Percentiles rank a stretch among this genome's conserved stretches.
These are phyloP conservation scores for Rhodotorula taiwanensis DNA, from an alignment of 768 basidiomycete genomes.

Conservation along the genomic window DNA sequence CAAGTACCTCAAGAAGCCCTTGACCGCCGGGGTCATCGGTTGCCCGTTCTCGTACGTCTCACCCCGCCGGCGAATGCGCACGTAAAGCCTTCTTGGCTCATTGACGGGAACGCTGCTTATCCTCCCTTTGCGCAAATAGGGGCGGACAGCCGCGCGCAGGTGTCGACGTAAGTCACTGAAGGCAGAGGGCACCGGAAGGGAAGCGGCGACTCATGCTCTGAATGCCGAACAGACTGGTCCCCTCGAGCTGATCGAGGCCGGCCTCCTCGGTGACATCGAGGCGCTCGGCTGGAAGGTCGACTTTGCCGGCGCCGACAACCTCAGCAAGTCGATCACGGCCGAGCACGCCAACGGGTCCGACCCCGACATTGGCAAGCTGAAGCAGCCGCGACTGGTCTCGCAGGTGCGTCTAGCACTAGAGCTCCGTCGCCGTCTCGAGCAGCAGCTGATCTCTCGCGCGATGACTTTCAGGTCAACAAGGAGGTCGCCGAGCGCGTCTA, in stretches of 20 bases:
- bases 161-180: slow-evolving; percentile 60
- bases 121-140: slow-evolving; percentile 23
- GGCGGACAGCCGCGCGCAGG: slow-evolving; percentile 62
- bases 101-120: slow-evolving; percentile 49
- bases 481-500: slow-evolving; percentile 72
- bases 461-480: slow-evolving; percentile 54
- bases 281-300: slow-evolving; percentile 77
- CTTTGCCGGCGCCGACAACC: slow-evolving; percentile 58
- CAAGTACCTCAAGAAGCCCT: slow-evolving; percentile 41
- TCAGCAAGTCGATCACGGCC: slow-evolving; percentile 7
- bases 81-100: neutral
- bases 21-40: slow-evolving; percentile 79
- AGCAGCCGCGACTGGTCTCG: slow-evolving; percentile 82
- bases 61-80: neutral
- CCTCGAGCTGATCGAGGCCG: slow-evolving; percentile 78
- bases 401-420: slow-evolving; percentile 38
- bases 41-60: slow-evolving; percentile 82
- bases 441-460: no score
- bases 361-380: slow-evolving; percentile 78
- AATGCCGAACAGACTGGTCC: slow-evolving; percentile 55
- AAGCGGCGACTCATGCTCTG: slow-evolving; percentile 25
- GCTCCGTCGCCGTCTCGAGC: no score
- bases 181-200: neutral
- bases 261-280: slow-evolving; percentile 52
- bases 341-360: slow-evolving; percentile 50